Evolutionary conservation across 805 yeast genomes (phyloP).

Genomic region (Kodamaea leandrae): DNA sequence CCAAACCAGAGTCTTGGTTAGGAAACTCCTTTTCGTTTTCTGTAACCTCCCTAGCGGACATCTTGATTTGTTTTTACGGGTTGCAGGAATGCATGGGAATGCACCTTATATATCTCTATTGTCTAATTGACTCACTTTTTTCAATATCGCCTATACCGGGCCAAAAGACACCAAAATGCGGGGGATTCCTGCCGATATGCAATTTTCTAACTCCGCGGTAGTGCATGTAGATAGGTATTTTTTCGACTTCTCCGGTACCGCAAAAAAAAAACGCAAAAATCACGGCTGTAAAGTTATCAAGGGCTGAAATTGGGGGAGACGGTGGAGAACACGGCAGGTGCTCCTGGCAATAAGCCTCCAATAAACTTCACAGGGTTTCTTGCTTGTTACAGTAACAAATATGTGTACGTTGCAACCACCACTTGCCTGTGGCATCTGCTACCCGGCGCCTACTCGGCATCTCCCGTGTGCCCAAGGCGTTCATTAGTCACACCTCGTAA

Average conservation of each 20-base stretch:
- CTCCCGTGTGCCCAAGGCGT: too few relatives aligned
- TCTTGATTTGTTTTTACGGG: too few relatives aligned
- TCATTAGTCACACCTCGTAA: too few relatives aligned
- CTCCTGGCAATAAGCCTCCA: too few relatives aligned
- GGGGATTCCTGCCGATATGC: background rate
- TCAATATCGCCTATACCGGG: constrained; percentile 2
- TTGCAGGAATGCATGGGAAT: too few relatives aligned
- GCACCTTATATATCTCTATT: background rate
- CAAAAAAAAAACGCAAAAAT: background rate
- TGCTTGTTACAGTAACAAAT: too few relatives aligned
- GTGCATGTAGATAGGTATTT: background rate
- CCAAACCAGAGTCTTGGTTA: too few relatives aligned
- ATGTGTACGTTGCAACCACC: too few relatives aligned
- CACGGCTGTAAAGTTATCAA: background rate
- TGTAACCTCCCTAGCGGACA: background rate
- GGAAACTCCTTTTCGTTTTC: background rate
- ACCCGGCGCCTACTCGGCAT: too few relatives aligned
- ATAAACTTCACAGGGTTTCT: too few relatives aligned
- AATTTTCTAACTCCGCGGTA: background rate
- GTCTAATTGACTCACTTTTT: constrained; percentile 3
- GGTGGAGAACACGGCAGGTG: background rate
- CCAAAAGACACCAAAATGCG: background rate
- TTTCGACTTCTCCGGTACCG: background rate
- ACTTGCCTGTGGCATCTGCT: too few relatives aligned
- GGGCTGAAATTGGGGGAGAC: background rate